Base-by-base conservation (phyloP, 2,329 filamentous ascomycete species). In the Periglandula ipomoeae region DNA sequence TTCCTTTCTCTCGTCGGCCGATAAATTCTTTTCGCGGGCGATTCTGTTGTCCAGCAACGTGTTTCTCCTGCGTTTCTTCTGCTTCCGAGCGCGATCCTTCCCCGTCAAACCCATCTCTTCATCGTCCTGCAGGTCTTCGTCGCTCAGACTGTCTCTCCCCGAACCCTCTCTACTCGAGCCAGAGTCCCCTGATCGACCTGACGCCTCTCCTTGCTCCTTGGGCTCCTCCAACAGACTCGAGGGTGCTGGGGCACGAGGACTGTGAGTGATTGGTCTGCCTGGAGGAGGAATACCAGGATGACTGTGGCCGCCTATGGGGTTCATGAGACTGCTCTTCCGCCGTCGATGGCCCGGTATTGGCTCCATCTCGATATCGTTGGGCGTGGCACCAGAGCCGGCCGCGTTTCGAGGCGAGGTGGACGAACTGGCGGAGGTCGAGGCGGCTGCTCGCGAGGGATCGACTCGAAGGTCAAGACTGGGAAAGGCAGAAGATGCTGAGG, bases 91-190 rank as follows among this genome's bases (percentile, higher is more conserved):
- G 63, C 81, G 79, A 59, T 91, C 86, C 59, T 81, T 78, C 52
- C 78, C 76, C 34, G 88, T 94, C 56, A 96, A 72, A 1, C 89
- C 90, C 2, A 87, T 87, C 73, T 96, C 90, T 69, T 95, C 90
- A 61, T 96, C 90, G 58, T 91, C 87, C 52, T 87, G 81, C 24
- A 87, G 65, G 42, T 85, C 86, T 54, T 89, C 84, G 56, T 88
- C 85, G 24, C 82, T 82, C 47, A 80, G 75, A 58, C 79, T 72
- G 56, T 82, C 79, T 47, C 74, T 72, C 54, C 70, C 64, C 4
- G 61, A 59, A 11, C 65, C 62, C 41, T 64, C 61, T 40, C 58
- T 62, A 49, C 47, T 50, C 22, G 49, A 47, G 5, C 24, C 15
- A 43, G 38, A 44, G 24, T 46, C 48, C 13, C 44, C 43, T 13